Percentiles rank a stretch among this genome's conserved stretches.
Evolutionary conservation across 371 early-diverging fungal species (phyloP).

Genomic region (Mortierella sp.): DNA sequence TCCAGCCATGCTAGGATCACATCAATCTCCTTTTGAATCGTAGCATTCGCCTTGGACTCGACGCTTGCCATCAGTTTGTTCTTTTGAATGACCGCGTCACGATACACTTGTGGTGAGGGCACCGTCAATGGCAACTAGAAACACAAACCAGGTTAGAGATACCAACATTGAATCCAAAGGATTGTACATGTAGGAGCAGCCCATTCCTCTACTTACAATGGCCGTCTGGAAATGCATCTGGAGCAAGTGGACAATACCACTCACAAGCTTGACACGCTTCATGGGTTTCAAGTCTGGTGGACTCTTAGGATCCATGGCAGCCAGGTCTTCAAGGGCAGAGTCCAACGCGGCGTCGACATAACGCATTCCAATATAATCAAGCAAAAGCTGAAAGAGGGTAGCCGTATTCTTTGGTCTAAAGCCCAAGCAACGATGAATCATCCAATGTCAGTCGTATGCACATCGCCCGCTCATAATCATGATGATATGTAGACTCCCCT

Average conservation of each 20-base stretch:
- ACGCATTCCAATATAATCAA: constrained; percentile 79
- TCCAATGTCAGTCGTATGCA: neutral
- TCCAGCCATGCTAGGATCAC: constrained; percentile 69
- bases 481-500: constrained; percentile 10
- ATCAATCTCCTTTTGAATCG: constrained; percentile 83
- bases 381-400: constrained; percentile 74
- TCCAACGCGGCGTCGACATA: constrained; percentile 88
- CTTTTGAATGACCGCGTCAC: constrained; percentile 84
- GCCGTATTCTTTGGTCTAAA: constrained; percentile 64
- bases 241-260: constrained; percentile 79
- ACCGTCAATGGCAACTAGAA: constrained; percentile 78
- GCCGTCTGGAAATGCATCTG: constrained; percentile 92
- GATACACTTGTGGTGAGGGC: constrained; percentile 82
- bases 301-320: constrained; percentile 60
- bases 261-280: constrained; percentile 73
- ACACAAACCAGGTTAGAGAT: too few species aligned
- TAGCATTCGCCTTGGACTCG: constrained; percentile 80
- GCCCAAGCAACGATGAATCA: neutral
- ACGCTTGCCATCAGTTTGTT: constrained; percentile 86
- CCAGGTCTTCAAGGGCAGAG: constrained; percentile 82
- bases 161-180: neutral
- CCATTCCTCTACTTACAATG: constrained; percentile 73
- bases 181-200: neutral
- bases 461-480: neutral
- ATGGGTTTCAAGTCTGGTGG: constrained; percentile 84